Conservation (phyloP, 2,329 filamentous ascomycete species). For the Sarocladium strictum region DNA sequence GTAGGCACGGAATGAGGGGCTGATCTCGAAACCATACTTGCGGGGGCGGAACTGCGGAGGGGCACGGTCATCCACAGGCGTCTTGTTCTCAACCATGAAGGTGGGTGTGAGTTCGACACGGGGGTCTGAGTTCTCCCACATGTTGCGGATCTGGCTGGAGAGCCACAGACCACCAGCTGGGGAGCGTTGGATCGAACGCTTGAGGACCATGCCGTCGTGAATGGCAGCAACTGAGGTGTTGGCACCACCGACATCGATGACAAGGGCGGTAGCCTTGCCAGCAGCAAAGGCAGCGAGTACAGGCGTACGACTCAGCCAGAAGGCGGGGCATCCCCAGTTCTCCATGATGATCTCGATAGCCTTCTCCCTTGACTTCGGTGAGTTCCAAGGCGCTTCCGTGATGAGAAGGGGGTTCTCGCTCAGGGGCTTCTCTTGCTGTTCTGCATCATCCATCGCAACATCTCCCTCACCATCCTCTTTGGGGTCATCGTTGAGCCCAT, state of each 20-base stretch:
- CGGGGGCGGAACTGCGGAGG: conserved; percentile 71
- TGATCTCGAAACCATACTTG: conserved; percentile 56
- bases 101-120: conserved; percentile 73
- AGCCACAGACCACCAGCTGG: conserved; percentile 85
- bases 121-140: conserved; percentile 67
- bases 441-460: conserved; percentile 54
- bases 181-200: conserved; percentile 81
- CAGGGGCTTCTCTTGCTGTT: conserved; percentile 66
- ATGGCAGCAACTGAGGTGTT: conserved; percentile 86
- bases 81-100: conserved; percentile 83
- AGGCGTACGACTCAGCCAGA: conserved; percentile 85
- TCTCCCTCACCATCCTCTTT: conserved; percentile 57
- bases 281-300: conserved; percentile 88
- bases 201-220: conserved; percentile 89
- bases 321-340: conserved; percentile 90
- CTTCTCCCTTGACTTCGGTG: conserved; percentile 82
- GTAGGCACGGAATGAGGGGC: conserved; percentile 69
- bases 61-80: conserved; percentile 77
- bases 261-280: conserved; percentile 87
- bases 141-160: conserved; percentile 76
- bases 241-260: conserved; percentile 85
- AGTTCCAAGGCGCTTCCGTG: conserved; percentile 93
- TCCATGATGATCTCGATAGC: conserved; percentile 96
- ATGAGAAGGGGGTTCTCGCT: conserved; percentile 87
- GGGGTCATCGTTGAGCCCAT: conserved; percentile 68